phyloP scores from a whole-genome alignment of 2,329 filamentous ascomycete species.

The Nothopassalora personata region DNA sequence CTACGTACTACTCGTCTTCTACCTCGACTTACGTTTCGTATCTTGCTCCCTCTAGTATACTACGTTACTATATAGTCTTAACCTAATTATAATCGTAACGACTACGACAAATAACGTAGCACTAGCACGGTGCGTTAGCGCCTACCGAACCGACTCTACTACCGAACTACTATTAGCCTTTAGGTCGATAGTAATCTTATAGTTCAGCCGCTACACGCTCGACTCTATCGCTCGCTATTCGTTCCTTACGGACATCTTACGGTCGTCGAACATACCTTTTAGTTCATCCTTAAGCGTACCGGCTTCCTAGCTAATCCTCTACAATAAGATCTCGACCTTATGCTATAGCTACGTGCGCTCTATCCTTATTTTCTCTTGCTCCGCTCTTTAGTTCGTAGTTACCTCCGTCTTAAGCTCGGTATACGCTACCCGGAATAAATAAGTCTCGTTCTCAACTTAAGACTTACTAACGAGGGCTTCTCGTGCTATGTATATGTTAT shows the following conservation, averaged over 20 bases:
- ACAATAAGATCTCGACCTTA: slow-evolving; percentile 86
- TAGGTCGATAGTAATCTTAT: slow-evolving; percentile 86
- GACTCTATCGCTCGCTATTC: slow-evolving; percentile 82
- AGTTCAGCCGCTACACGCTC: slow-evolving; percentile 84
- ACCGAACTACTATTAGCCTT: slow-evolving; percentile 88
- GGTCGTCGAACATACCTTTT: slow-evolving; percentile 94
- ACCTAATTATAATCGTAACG: slow-evolving; percentile 39
- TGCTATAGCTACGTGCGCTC: slow-evolving; percentile 84
- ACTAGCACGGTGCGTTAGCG: slow-evolving; percentile 62
- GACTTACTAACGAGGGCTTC: slow-evolving; percentile 79
- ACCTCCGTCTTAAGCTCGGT: slow-evolving; percentile 87
- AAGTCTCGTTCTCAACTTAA: slow-evolving; percentile 88
- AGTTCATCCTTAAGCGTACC: slow-evolving; percentile 78
- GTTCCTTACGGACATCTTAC: slow-evolving; percentile 84
- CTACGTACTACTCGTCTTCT: slow-evolving; percentile 24
- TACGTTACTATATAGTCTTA: slow-evolving; percentile 38
- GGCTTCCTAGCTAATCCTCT: slow-evolving; percentile 79
- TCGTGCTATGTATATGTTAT: slow-evolving; percentile 76
- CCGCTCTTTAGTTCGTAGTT: slow-evolving; percentile 66
- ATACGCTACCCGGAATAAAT: slow-evolving; percentile 89
- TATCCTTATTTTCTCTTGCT: slow-evolving; percentile 75
- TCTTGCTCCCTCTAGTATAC: slow-evolving; percentile 37
- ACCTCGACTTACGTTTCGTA: slow-evolving; percentile 34
- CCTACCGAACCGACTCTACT: slow-evolving; percentile 87
- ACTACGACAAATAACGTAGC: slow-evolving; percentile 50